Evolutionary conservation across 164 flowering plant genomes (phyloP).

Genomic region (Vitis cinerea): DNA sequence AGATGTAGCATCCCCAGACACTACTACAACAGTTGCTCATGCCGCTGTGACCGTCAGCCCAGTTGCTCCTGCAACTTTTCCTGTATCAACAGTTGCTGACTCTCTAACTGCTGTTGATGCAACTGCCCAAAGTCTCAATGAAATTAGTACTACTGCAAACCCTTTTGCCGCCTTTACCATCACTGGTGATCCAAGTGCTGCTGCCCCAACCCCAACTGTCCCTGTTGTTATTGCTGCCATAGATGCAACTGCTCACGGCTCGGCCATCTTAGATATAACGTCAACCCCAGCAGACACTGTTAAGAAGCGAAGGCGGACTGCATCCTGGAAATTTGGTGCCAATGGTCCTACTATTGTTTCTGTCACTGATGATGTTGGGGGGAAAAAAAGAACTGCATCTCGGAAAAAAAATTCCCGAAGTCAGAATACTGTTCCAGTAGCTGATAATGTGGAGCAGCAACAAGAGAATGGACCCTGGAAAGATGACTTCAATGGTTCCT

Average conservation of each 20-base stretch:
- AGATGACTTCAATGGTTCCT: conserved; percentile 11
- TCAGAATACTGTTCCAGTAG: not conserved
- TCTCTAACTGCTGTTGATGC: conserved; percentile 10
- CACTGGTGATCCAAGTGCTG: conserved; percentile 14
- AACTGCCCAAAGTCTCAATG: conserved; percentile 12
- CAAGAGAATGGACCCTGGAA: not conserved
- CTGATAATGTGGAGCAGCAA: conserved; percentile 16
- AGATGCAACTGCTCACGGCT: conserved; percentile 10
- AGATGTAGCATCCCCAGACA: not conserved
- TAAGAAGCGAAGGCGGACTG: conserved; percentile 52
- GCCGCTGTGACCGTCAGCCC: conserved; percentile 4
- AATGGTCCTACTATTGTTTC: conserved; percentile 29
- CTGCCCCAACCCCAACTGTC: conserved; percentile 1
- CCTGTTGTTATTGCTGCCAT: not conserved
- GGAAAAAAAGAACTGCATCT: conserved; percentile 6
- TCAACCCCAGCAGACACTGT: conserved; percentile 50
- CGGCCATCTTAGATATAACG: conserved; percentile 14
- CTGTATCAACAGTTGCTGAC: conserved; percentile 12
- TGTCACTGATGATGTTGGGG: conserved; percentile 24
- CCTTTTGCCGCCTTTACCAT: conserved; percentile 10
- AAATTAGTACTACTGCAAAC: conserved; percentile 5
- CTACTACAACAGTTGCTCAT: not conserved
- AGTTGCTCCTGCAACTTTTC: not conserved
- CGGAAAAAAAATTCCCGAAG: conserved; percentile 14
- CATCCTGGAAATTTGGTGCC: conserved; percentile 37